A percentile compares a stretch with the other conserved stretches of the same genome.
These are phyloP conservation scores for Piromyces finnis DNA, from an alignment of 192 early-diverging fungal species.

Conservation along the genomic window DNA sequence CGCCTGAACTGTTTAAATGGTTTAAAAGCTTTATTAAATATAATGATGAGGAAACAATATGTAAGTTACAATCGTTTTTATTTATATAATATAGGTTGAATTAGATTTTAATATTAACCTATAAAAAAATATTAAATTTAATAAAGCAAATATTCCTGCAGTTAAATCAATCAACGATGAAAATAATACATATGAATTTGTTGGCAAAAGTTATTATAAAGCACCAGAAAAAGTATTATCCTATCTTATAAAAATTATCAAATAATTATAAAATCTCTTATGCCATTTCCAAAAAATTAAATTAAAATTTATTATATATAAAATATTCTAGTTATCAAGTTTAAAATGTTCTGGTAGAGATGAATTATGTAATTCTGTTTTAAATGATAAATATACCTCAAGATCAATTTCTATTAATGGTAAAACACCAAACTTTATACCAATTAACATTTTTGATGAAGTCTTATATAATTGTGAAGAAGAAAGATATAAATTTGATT, in stretches of 20 bases:
- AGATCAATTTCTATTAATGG: conserved; percentile 78
- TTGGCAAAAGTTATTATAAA: conserved; percentile 49
- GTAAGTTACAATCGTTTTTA: conserved; percentile 8
- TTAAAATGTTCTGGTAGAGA: conserved; percentile 77
- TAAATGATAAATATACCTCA: conserved; percentile 89
- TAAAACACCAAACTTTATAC: conserved; percentile 71
- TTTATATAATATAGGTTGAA: too few relatives aligned
- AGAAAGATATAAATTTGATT: conserved; percentile 92
- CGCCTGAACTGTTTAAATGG: conserved; percentile 80
- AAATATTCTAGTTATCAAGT: conserved; percentile 9
- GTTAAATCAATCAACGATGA: conserved; percentile 41
- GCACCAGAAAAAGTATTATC: neutral
- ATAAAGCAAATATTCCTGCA: conserved; percentile 41
- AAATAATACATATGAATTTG: conserved; percentile 21
- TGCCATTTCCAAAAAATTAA: too few relatives aligned
- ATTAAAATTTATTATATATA: too few relatives aligned
- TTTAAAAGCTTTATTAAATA: conserved; percentile 78
- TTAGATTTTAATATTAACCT: too few relatives aligned
- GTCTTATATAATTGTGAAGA: conserved; percentile 88
- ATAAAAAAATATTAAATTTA: too few relatives aligned
- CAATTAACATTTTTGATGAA: conserved; percentile 79
- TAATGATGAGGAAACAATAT: conserved; percentile 48
- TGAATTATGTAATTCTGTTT: conserved; percentile 69
- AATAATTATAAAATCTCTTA: too few relatives aligned
- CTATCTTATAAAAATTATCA: too few relatives aligned